Conservation (phyloP, 441 rosid species). For the Erodium chrysanthum region DNA sequence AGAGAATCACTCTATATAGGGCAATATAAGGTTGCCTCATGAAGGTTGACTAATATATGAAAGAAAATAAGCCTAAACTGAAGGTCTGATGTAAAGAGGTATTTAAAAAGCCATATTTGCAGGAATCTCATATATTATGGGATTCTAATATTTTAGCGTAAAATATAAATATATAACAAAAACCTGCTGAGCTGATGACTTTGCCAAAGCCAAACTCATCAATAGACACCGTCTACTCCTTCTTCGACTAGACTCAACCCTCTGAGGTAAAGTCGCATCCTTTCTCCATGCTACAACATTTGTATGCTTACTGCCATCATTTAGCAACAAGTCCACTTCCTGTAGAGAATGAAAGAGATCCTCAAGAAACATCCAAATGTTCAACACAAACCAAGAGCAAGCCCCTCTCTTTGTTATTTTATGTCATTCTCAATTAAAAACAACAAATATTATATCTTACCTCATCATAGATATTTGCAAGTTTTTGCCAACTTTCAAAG, state of each 20-base stretch:
- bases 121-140: conserved; percentile 1
- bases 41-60: neutral
- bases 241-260: conserved; percentile 94
- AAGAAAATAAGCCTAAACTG: neutral
- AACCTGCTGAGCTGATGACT: conserved; percentile 82
- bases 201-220: conserved; percentile 92
- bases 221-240: conserved; percentile 92
- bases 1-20: neutral
- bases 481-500: conserved; percentile 95
- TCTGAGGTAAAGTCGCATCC: conserved; percentile 59
- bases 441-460: conserved; percentile 33
- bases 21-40: neutral
- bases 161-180: conserved; percentile 17
- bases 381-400: conserved; percentile 12
- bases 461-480: conserved; percentile 96
- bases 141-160: neutral
- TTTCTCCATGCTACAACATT: conserved; percentile 94
- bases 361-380: conserved; percentile 14
- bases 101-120: neutral
- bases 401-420: neutral
- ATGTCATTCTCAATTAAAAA: conserved; percentile 10
- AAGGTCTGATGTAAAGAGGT: neutral
- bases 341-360: conserved; percentile 33
- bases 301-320: conserved; percentile 98
- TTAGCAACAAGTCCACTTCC: conserved; percentile 98